Evolutionary conservation across 2,329 filamentous ascomycete genomes (phyloP).

Genomic region (Pseudocercospora crystallina): DNA sequence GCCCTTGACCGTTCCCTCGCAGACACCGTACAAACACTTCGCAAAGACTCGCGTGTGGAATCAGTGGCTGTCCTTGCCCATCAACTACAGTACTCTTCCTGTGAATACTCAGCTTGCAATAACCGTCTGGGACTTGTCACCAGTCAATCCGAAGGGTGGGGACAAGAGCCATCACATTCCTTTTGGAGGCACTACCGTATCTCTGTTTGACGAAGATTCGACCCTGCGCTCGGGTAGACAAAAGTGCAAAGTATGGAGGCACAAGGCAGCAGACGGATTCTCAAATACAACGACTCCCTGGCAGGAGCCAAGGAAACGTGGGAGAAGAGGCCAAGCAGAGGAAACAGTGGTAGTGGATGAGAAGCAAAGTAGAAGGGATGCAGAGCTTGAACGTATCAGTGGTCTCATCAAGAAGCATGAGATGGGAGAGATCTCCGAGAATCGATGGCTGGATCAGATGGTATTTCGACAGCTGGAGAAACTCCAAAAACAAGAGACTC

Average conservation of each 20-base stretch:
- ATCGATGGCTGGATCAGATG: conserved; percentile 93
- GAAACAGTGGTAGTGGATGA: conserved; percentile 59
- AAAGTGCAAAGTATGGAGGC: conserved; percentile 82
- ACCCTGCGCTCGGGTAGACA: conserved; percentile 89
- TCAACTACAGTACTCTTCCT: conserved; percentile 80
- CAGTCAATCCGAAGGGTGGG: conserved; percentile 68
- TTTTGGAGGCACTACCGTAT: conserved; percentile 89
- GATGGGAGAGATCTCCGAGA: conserved; percentile 89
- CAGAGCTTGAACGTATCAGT: conserved; percentile 87
- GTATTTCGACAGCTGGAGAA: conserved; percentile 90
- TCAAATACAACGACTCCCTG: conserved; percentile 78
- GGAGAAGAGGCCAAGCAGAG: conserved; percentile 48
- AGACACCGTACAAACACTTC: conserved; percentile 91
- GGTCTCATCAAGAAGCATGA: conserved; percentile 95
- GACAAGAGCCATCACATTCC: conserved; percentile 77
- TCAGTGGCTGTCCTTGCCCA: conserved; percentile 88
- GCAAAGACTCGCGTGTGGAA: conserved; percentile 78
- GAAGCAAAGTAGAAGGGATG: conserved; percentile 40
- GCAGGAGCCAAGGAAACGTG: conserved; percentile 56
- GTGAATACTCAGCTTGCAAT: conserved; percentile 82
- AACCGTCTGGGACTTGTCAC: conserved; percentile 92
- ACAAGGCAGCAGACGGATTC: conserved; percentile 81
- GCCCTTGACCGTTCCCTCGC: conserved; percentile 83
- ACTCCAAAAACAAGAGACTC: conserved; percentile 40
- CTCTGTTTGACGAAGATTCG: conserved; percentile 89